Conservation (phyloP, 441 rosid species). For the Monsonia emarginata region DNA sequence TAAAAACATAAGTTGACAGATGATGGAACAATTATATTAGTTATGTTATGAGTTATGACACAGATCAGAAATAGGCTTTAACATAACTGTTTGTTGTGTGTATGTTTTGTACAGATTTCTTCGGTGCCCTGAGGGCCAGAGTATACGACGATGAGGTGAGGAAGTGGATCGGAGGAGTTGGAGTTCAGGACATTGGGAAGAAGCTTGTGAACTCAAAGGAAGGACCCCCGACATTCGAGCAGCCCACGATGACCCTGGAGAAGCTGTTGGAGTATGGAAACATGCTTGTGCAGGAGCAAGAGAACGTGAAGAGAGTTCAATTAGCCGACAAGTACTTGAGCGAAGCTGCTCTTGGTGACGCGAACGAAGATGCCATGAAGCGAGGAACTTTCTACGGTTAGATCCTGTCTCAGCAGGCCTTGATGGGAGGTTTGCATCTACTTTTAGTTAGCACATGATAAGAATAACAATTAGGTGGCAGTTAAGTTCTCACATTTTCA, state of each 20-base stretch:
- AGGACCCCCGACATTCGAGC: slow-evolving; percentile 65
- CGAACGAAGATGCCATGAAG: slow-evolving; percentile 56
- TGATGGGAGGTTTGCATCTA: slow-evolving; percentile 27
- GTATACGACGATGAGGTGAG: slow-evolving; percentile 97
- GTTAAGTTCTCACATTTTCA: not conserved
- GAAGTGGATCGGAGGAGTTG: slow-evolving; percentile 57
- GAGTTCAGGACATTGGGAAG: slow-evolving; percentile 61
- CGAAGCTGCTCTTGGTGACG: slow-evolving; percentile 86
- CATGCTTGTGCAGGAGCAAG: slow-evolving; percentile 88
- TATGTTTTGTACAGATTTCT: slow-evolving; percentile 45
- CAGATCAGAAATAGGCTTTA: no score
- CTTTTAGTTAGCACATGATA: no score
- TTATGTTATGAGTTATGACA: no score
- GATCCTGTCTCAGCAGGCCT: slow-evolving; percentile 29
- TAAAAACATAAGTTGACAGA: no score
- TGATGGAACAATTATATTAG: no score
- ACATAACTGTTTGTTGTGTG: no score
- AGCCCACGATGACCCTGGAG: slow-evolving; percentile 59
- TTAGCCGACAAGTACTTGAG: slow-evolving; percentile 77
- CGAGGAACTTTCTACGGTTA: slow-evolving; percentile 70
- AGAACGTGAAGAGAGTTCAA: slow-evolving; percentile 95
- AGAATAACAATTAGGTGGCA: no score
- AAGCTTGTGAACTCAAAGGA: slow-evolving; percentile 83
- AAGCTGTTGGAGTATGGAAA: slow-evolving; percentile 76
- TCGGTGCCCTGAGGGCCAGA: slow-evolving; percentile 89